Evolutionary conservation across 306 rosid genomes (phyloP).

Genomic region (Gillenia trifoliata): DNA sequence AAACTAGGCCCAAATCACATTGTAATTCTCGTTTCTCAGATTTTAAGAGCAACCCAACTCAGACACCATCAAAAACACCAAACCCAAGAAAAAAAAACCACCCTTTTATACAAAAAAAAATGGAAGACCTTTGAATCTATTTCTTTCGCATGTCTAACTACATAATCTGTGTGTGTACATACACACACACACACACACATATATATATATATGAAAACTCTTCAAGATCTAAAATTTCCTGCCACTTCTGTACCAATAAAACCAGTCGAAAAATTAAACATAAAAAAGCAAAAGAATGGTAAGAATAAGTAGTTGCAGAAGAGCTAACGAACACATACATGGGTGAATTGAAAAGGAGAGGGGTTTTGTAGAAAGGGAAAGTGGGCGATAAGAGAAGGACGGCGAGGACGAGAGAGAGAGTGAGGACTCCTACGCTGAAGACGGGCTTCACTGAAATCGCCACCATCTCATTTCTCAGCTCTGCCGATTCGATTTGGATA

Average conservation of each 20-base stretch:
- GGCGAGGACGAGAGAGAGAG: slow-evolving; percentile 43
- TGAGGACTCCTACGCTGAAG: slow-evolving; percentile 37
- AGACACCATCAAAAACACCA: background rate
- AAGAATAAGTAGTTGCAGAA: background rate
- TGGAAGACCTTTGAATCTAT: background rate
- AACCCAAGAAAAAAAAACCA: background rate
- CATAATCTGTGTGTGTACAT: background rate
- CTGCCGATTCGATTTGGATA: background rate
- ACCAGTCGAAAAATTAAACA: background rate
- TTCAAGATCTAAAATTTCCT: background rate
- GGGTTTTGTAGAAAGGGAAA: slow-evolving; percentile 32
- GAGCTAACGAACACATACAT: slow-evolving; percentile 27
- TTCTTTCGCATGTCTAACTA: background rate
- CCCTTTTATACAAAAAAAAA: too few species aligned
- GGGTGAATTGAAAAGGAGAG: slow-evolving; percentile 23
- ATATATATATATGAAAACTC: background rate
- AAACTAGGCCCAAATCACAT: background rate
- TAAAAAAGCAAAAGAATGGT: background rate
- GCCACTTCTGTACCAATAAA: background rate
- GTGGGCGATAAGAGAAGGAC: slow-evolving; percentile 42
- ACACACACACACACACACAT: background rate
- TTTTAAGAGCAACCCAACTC: background rate
- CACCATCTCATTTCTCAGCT: slow-evolving; percentile 37
- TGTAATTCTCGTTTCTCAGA: background rate
- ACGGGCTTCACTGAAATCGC: slow-evolving; percentile 60